Conservation (phyloP, 352 stramenopile genomes). For the Phytophthora chlamydospora region DNA sequence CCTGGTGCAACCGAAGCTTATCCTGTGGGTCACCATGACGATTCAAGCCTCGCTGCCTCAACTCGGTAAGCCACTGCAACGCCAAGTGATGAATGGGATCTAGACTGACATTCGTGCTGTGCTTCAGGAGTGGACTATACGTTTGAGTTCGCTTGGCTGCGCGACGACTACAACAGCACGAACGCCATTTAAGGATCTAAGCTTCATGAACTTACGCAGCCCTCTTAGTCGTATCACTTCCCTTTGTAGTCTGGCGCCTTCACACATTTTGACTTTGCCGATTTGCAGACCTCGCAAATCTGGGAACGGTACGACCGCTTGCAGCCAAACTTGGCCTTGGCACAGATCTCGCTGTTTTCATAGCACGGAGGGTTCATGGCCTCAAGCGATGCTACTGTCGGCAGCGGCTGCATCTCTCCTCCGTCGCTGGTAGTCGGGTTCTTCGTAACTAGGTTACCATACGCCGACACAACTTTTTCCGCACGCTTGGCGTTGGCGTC, state of each 20-base stretch:
- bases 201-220: too few species aligned
- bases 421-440: conserved; percentile 43
- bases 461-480: conserved; percentile 51
- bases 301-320: conserved; percentile 58
- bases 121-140: conserved; percentile 28
- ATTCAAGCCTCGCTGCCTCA: conserved; percentile 31
- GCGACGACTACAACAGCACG: conserved; percentile 6
- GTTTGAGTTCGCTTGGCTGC: conserved; percentile 34
- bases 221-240: too few species aligned
- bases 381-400: conserved; percentile 42
- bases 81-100: not conserved
- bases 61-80: conserved; percentile 9
- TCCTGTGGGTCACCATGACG: conserved; percentile 34
- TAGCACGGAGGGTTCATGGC: conserved; percentile 64
- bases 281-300: conserved; percentile 62
- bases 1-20: conserved; percentile 28
- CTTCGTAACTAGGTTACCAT: conserved; percentile 38
- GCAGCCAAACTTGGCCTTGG: conserved; percentile 53
- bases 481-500: conserved; percentile 53
- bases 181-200: not conserved
- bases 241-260: too few species aligned
- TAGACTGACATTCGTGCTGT: not conserved
- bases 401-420: conserved; percentile 54
- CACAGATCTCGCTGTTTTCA: conserved; percentile 59
- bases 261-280: not conserved